phyloP scores from a whole-genome alignment of 495 filamentous ascomycete genomes.

The Podospora pseudopauciseta region DNA sequence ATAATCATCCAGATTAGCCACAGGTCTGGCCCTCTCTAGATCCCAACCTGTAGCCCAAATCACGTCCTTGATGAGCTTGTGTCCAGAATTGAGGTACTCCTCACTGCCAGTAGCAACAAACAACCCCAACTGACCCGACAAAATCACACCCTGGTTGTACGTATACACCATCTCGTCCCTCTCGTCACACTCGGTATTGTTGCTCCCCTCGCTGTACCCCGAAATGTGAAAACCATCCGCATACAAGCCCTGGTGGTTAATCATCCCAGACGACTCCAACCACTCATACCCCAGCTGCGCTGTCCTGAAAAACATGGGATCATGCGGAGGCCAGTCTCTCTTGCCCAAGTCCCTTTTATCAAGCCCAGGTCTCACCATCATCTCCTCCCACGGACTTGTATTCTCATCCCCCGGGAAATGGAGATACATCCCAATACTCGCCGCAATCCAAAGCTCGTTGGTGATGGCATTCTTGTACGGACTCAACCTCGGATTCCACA shows the following conservation, averaged over 20 bases:
- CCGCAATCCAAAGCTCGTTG: slow-evolving; percentile 84
- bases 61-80: slow-evolving; percentile 65
- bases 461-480: slow-evolving; percentile 99
- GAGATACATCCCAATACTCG: slow-evolving; percentile 85
- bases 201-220: slow-evolving; percentile 51
- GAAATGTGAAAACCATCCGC: slow-evolving; percentile 89
- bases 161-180: slow-evolving; percentile 89
- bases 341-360: not conserved
- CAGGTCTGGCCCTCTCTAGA: slow-evolving; percentile 31
- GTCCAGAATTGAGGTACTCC: slow-evolving; percentile 73
- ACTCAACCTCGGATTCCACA: slow-evolving; percentile 76
- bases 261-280: slow-evolving; percentile 79
- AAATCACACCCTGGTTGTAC: slow-evolving; percentile 94
- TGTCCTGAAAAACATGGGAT: slow-evolving; percentile 62
- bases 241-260: slow-evolving; percentile 71
- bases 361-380: not conserved
- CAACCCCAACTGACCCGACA: slow-evolving; percentile 77
- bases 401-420: slow-evolving; percentile 80
- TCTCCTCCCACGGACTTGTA: slow-evolving; percentile 53
- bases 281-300: slow-evolving; percentile 79
- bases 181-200: slow-evolving; percentile 62
- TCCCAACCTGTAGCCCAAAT: slow-evolving; percentile 75
- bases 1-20: slow-evolving; percentile 30
- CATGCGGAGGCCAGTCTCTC: slow-evolving; percentile 43
- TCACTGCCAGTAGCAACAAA: slow-evolving; percentile 66